These are phyloP conservation scores for Physcomitrium patens DNA, from an alignment of 225 moss, liverwort and hornwort genomes.

Conservation along the genomic window DNA sequence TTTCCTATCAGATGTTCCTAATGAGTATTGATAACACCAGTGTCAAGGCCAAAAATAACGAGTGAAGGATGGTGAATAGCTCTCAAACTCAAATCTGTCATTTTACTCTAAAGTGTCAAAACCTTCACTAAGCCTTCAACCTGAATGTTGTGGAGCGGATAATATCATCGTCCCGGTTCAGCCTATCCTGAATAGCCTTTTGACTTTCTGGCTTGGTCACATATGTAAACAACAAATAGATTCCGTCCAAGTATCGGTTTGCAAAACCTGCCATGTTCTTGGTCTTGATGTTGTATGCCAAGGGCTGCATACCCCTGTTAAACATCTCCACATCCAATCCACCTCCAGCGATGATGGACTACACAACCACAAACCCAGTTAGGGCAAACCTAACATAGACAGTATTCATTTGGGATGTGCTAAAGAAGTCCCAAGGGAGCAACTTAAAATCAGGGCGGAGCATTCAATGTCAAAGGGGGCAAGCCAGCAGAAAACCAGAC, in stretches of 20 bases:
- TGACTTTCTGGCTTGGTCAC: conserved; percentile 96
- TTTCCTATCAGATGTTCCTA: conserved; percentile 20
- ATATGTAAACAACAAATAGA: conserved; percentile 92
- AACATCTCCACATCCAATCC: conserved; percentile 99
- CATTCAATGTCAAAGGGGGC: no score
- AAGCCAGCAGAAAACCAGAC: no score
- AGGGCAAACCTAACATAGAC: no score
- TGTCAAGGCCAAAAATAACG: conserved; percentile 48
- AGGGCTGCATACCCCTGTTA: conserved; percentile 98
- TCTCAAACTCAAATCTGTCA: conserved; percentile 36
- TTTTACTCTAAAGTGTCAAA: conserved; percentile 41
- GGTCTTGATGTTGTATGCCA: conserved; percentile 92
- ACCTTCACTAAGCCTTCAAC: conserved; percentile 73
- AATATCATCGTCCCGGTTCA: conserved; percentile 92
- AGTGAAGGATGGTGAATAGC: conserved; percentile 26
- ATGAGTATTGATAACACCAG: conserved; percentile 37
- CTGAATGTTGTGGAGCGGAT: conserved; percentile 94
- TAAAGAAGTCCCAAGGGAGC: no score
- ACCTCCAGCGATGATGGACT: conserved; percentile 97
- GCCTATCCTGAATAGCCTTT: conserved; percentile 73
- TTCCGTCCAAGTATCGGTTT: conserved; percentile 95
- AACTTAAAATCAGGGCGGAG: no score
- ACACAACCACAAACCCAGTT: conserved; percentile 1
- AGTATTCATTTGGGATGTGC: no score
- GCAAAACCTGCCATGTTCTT: conserved; percentile 92